Percentiles rank a stretch among this genome's conserved stretches.
phyloP scores from a whole-genome alignment of 768 basidiomycete genomes.

The Mycena leptocephala region DNA sequence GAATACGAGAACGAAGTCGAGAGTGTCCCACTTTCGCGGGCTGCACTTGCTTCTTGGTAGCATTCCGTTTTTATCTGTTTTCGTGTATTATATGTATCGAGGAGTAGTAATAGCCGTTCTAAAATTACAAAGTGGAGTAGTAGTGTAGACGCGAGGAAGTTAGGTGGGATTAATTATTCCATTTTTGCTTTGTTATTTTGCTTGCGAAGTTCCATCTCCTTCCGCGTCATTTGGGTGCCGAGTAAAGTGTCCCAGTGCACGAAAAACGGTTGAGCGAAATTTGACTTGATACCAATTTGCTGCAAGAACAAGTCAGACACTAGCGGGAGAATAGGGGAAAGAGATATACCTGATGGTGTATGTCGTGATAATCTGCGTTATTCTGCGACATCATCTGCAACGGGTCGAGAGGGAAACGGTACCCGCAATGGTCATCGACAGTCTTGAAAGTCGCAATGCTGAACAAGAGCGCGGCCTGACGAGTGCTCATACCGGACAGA shows the following conservation, averaged over 20 bases:
- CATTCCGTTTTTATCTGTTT: slow-evolving; percentile 26
- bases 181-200: slow-evolving; percentile 51
- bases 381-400: slow-evolving; percentile 89
- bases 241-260: slow-evolving; percentile 93
- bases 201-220: slow-evolving; percentile 72
- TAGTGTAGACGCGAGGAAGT: background rate
- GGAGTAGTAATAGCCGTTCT: slow-evolving; percentile 25
- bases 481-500: slow-evolving; percentile 76
- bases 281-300: slow-evolving; percentile 92
- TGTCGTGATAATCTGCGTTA: slow-evolving; percentile 98
- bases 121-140: slow-evolving; percentile 2
- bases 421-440: slow-evolving; percentile 97
- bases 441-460: slow-evolving; percentile 90
- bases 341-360: slow-evolving; percentile 92
- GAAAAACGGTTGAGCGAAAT: slow-evolving; percentile 97
- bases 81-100: slow-evolving; percentile 26
- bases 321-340: background rate
- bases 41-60: slow-evolving; percentile 71
- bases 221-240: slow-evolving; percentile 87
- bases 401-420: slow-evolving; percentile 92
- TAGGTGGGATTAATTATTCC: slow-evolving; percentile 40
- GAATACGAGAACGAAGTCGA: slow-evolving; percentile 97
- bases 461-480: slow-evolving; percentile 92
- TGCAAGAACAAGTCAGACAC: slow-evolving; percentile 43
- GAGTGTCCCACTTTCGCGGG: slow-evolving; percentile 70